These are phyloP conservation scores for Ceratobasidium sp. DNA, from an alignment of 1,284 basidiomycete genomes.

Conservation along the genomic window DNA sequence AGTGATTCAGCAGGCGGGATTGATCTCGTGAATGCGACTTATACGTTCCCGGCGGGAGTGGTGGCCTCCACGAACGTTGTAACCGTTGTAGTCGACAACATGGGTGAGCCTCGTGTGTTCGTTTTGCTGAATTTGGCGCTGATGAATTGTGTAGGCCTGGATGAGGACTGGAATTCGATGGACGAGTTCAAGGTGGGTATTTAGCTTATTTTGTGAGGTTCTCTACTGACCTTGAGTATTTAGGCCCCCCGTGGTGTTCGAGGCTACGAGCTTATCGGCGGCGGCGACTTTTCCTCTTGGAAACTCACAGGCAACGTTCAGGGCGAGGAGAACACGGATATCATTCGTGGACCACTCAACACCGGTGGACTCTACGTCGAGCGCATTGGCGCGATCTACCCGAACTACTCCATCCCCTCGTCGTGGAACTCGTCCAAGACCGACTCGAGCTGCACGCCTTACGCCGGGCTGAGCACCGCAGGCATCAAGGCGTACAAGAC, in stretches of 20 bases:
- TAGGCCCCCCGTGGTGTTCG: slow-evolving; percentile 51
- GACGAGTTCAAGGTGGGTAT: slow-evolving; percentile 49
- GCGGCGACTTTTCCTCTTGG: slow-evolving; percentile 26
- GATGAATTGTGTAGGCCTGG: slow-evolving; percentile 18
- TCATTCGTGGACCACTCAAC: slow-evolving; percentile 25
- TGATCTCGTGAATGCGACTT: slow-evolving; percentile 49
- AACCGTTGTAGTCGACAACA: slow-evolving; percentile 52
- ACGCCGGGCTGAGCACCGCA: background rate
- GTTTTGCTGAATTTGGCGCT: background rate
- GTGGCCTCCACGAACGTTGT: slow-evolving; percentile 54
- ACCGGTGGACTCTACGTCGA: slow-evolving; percentile 21
- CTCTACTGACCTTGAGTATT: slow-evolving; percentile 8
- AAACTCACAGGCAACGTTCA: slow-evolving; percentile 31
- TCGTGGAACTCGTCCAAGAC: slow-evolving; percentile 13
- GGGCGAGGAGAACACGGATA: slow-evolving; percentile 32
- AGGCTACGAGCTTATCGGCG: slow-evolving; percentile 46
- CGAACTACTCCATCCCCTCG: background rate
- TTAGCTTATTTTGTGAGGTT: background rate
- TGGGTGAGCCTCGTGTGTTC: slow-evolving; percentile 46
- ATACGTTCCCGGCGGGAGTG: slow-evolving; percentile 52
- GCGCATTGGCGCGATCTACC: slow-evolving; percentile 25
- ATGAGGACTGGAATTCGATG: slow-evolving; percentile 48
- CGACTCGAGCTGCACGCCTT: slow-evolving; percentile 17
- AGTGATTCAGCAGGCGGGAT: slow-evolving; percentile 48
- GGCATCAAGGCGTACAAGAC: slow-evolving; percentile 33